Base-by-base conservation (phyloP, 805 yeast genomes). In the Barnettozyma californica region DNA sequence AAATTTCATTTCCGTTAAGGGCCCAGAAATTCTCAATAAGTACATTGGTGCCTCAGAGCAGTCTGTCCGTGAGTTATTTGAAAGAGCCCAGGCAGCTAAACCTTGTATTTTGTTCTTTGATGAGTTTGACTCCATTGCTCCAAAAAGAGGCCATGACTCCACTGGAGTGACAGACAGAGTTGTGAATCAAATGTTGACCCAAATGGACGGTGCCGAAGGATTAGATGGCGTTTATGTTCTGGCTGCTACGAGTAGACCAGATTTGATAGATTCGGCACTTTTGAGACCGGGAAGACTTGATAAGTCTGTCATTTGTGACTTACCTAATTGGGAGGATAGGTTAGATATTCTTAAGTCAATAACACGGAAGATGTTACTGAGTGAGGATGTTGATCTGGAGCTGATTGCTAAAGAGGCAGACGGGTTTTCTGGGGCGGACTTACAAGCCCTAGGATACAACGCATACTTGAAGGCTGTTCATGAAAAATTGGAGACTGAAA, bases 201-300 rank as follows among this genome's bases (percentile, higher is more conserved):
- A 94, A 64, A 91, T 94, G 96, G 99, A 94, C 66, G 99, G 99
- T 69, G 98, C 98, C 1, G 98, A 94, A 65, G 97, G 98, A 0
- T 71, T 91, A 26, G 97, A 91, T 59, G 97, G 98, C 3, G 98
- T 94, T 2, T 92, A 94, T 63, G 96, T 94, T 0, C 72, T 94
- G 23, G 98, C 98, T 0, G 99, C 98, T 1, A 94, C 98, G 0
- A 83, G 94, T 58, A 76, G 99, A 58, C 99, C 99, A 0, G 99
- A 94, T 61, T 74, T 94, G 56, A 91, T 94, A 54, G 99, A 94
- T 64, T 84, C 96, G 2, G 99, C 99, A 0, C 73, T 94, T 48
- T 69, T 94, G 50, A 82, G 99, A 66, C 99, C 99, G 0, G 99
- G 99, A 6, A 81, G 99, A 69, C 74, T 94, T 59, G 99, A 94